These are phyloP conservation scores for Tetrapyrgos nigripes DNA, from an alignment of 1,284 basidiomycete species.

Conservation along the genomic window DNA sequence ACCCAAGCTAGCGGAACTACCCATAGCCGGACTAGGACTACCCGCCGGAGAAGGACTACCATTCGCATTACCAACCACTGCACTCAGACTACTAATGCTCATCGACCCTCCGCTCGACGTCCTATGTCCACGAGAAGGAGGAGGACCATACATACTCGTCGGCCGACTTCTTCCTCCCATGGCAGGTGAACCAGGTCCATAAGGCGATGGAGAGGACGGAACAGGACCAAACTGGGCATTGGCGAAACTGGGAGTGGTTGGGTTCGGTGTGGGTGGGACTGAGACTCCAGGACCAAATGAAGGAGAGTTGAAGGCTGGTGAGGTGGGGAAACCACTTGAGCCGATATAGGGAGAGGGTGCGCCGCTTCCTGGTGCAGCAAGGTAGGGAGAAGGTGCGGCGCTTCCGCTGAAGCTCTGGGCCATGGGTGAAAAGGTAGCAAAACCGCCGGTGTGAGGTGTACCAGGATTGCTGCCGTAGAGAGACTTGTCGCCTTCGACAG, in stretches of 20 bases:
- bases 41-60: not conserved
- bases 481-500: conserved; percentile 15
- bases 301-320: not conserved
- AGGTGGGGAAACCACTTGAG: not conserved
- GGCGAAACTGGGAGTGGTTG: not conserved
- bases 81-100: not conserved
- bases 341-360: not conserved
- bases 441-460: conserved; percentile 17
- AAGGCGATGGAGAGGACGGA: too few relatives aligned
- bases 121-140: not conserved
- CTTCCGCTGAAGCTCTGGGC: conserved; percentile 33
- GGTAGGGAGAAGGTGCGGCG: conserved; percentile 35
- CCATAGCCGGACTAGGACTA: not conserved
- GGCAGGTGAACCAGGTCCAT: not conserved
- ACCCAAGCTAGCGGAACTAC: not conserved
- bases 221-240: too few relatives aligned
- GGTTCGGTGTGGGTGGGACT: not conserved
- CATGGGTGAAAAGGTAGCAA: conserved; percentile 45
- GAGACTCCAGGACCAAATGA: not conserved
- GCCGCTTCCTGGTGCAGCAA: conserved; percentile 27
- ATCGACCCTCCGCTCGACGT: not conserved
- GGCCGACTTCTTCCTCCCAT: not conserved
- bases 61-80: not conserved
- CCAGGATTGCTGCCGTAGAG: conserved; percentile 9
- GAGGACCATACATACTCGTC: not conserved